Base-by-base conservation (phyloP, 163 green algal species). In the Volvox carteri region DNA sequence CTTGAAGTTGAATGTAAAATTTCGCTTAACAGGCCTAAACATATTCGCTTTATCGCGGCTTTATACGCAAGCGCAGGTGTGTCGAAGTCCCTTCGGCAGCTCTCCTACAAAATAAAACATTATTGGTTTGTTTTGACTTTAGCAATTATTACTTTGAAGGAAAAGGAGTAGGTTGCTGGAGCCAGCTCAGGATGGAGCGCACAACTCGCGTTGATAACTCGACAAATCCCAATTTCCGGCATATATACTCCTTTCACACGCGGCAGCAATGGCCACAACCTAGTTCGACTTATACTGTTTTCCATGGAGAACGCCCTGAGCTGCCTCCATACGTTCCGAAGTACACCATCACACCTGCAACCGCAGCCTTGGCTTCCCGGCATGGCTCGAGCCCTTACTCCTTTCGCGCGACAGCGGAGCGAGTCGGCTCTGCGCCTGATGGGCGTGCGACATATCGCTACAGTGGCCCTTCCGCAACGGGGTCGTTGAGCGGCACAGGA, bases 281-380 rank as follows among this genome's bases (percentile, higher is more conserved):
- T 1, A 70, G 30, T 5, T 78, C 60, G 1, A 56, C 83, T 19
- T 88, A 88, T 28, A 88, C 83, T 1, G 52, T 75, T 33, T 88
- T 88, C 68, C 83, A 88, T 18, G 83, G 83, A 23, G 83, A 88
- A 25, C 8, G 3, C 0, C 67, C 67, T 0, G 37, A 58, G 18
- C 25, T 88, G 50, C 83, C 83, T 3, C 0, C 12, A 1, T 88
- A 88, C 68, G 23, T 74, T 3, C 83, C 83, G 8, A 88, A 88
- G 70, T 88, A 81, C 83, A 50, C 41, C 1, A 50, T 80, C 25
- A 80, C 46, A 1, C 67, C 67, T 3, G 46, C 30, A n/a, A 73
- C 67, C 2, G 67, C 48, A 11, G 54, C 80, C 18, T 50, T 88
- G 2, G 25, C 81, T 6, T 79, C 67, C 2, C 81, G 81, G 3